Evolutionary conservation across 192 early-diverging fungal genomes (phyloP), one percentile per base, ranked within the genome.

Genomic region (Umbelopsis vinacea): DNA sequence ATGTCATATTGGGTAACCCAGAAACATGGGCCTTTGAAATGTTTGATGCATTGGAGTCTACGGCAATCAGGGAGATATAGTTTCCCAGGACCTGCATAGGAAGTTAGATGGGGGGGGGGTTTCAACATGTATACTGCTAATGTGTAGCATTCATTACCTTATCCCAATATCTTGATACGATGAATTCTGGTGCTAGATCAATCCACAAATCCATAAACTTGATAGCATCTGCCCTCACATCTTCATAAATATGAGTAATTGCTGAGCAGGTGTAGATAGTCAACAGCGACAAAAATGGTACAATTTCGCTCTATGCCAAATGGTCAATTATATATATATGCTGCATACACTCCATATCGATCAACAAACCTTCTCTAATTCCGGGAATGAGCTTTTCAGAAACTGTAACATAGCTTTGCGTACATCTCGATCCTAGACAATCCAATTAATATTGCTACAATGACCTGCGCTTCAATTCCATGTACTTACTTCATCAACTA

Each of bases 231-330:
- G 87, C 76, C n/a, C 94, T 82, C 67, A 97, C 87, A 74, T 94
- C 93, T 67, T 95, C 94, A 60, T 88, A 81, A 35, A 97, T 95
- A 77, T 95, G 94, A 7, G 94, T 95, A 88, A 95, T 93, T 21
- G 89, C 93, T 15, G 94, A 92, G 78, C 91, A 94, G 5, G 89
- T 91, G 68, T 91, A 95, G 4, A 92, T 89, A 53, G 93, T 84
- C 26, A 93, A 82, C 35, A 95, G 76, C 4, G 93, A 84, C 66
- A 93, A 73, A 78, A 97, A 97, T 24, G 95, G 92, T 57, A 87
- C 84, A 23, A 95, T 57, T 40, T 94, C 90, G 11, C 70, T 52
- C 68, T 74, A 47, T 29, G 17, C 10, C 2, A 17, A 22, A 35
- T 45, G 46, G 24, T 21, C 38, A 72, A 35, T 11, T 8, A 7